Conservation (phyloP, 2,329 filamentous ascomycete genomes). For the Calonectria crousiana region DNA sequence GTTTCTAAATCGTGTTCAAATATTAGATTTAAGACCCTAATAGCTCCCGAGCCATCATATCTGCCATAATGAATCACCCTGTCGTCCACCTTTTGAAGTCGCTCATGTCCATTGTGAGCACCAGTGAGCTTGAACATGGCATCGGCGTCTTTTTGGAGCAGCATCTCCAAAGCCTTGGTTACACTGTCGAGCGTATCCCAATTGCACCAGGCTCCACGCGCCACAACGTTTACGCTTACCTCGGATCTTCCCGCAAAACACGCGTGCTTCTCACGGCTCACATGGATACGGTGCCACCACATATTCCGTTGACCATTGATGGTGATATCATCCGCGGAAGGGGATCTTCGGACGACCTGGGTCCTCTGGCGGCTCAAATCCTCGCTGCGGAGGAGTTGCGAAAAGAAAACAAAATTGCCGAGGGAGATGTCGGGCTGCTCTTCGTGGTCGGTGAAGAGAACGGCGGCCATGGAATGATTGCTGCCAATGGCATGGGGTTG, state of each 20-base stretch:
- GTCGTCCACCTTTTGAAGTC: constrained; percentile 26
- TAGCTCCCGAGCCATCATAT: background rate
- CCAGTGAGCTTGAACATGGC: constrained; percentile 61
- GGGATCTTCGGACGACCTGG: constrained; percentile 76
- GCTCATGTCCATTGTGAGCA: constrained; percentile 32
- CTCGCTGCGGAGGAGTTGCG: constrained; percentile 61
- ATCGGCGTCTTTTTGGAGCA: constrained; percentile 74
- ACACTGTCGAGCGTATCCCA: constrained; percentile 48
- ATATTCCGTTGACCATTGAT: constrained; percentile 71
- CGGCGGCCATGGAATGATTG: constrained; percentile 74
- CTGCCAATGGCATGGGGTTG: constrained; percentile 59
- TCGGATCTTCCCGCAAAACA: constrained; percentile 59
- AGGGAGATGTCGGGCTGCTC: constrained; percentile 56
- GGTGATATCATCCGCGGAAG: constrained; percentile 65
- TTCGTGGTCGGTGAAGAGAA: constrained; percentile 76
- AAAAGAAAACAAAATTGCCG: constrained; percentile 37
- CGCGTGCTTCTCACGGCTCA: constrained; percentile 76
- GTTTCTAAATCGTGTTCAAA: background rate
- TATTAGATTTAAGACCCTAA: background rate
- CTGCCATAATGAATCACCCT: background rate
- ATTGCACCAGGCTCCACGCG: constrained; percentile 28
- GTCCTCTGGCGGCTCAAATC: constrained; percentile 76
- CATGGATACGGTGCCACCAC: constrained; percentile 80
- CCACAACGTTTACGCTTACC: constrained; percentile 81
- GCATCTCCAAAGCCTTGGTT: constrained; percentile 65